Conservation (phyloP, 352 stramenopile genomes). For the Globisporangium viniferum region DNA sequence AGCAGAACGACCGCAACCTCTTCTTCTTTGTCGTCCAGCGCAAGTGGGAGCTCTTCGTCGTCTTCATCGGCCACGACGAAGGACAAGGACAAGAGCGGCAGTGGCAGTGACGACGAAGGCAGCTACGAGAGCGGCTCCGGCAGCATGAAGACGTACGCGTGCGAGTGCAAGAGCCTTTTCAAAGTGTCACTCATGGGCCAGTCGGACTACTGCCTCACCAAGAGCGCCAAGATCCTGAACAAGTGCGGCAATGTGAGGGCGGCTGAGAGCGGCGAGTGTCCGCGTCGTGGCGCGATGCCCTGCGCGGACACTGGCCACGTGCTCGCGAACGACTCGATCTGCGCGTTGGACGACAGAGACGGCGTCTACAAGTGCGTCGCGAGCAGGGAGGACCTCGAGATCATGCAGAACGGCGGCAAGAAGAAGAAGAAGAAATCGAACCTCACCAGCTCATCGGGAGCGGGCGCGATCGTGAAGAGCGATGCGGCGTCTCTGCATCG, state of each 20-base stretch:
- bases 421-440: constrained; percentile 35
- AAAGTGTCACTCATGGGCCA: constrained; percentile 71
- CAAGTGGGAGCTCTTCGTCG: not conserved
- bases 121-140: constrained; percentile 24
- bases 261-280: constrained; percentile 51
- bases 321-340: constrained; percentile 59
- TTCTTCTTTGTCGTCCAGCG: not conserved
- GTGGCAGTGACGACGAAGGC: constrained; percentile 7
- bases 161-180: constrained; percentile 34
- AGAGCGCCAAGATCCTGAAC: constrained; percentile 37
- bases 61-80: not conserved
- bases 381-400: constrained; percentile 60
- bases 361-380: constrained; percentile 73
- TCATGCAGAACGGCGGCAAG: constrained; percentile 43
- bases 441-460: constrained; percentile 1
- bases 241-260: constrained; percentile 69
- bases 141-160: constrained; percentile 37
- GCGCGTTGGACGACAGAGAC: constrained; percentile 53
- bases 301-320: constrained; percentile 59
- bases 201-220: constrained; percentile 62
- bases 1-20: not conserved
- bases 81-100: constrained; percentile 10
- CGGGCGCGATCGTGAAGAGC: constrained; percentile 4
- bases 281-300: constrained; percentile 43
- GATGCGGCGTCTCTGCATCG: not conserved